Base-by-base conservation (phyloP, 768 basidiomycete genomes). In the Pilatotrama ljubarskyi region DNA sequence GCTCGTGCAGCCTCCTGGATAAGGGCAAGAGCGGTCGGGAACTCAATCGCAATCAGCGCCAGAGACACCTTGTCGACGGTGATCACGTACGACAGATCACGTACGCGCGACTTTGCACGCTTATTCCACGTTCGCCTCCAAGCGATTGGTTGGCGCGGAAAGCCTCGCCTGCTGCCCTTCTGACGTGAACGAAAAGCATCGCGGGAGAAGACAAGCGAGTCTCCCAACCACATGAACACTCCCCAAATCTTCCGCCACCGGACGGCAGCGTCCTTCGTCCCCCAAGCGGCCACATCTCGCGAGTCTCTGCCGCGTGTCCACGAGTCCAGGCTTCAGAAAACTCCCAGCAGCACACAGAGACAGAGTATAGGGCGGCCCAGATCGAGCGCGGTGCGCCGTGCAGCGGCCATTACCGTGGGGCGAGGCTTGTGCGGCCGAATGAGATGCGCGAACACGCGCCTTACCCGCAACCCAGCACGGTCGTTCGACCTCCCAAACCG, bases 161-260 rank as follows among this genome's bases (percentile, higher is more conserved):
- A 43, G 13, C 44, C 24, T 41, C 20, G 38, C 25, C 37, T 37
- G 49, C 29, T 22, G 11, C 14, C 43, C 55, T 52, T 62, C 58
- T 52, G 43, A 29, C 65, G 55, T 48, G 60, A 57, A 56, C 56
- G 58, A 61, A 69, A 69, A 71, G 70, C 66, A 67, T 71, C 70
- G 70, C 70, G 70, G 70, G 70, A 71, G 70, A 71, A 71, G 70
- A 52, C 63, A 61, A 59, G 29, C 65, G 63, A 61, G 35, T 17
- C 51, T 60, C 59, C 51, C 51, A 46, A 25, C 51, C 55, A 48
- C 60, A 62, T 53, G 55, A 52, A 6, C 61, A 50, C 38, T 10
- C 24, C 54, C 29, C 35, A 43, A 29, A 20, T 44, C 43, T 22
- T 47, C 51, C 48, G n/a, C 46, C 42, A 22, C 47, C 20, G 29